A percentile compares a stretch with the other conserved stretches of the same genome.
These are phyloP conservation scores for Alternaria metachromatica DNA, from an alignment of 2,329 filamentous ascomycete species.

Conservation along the genomic window DNA sequence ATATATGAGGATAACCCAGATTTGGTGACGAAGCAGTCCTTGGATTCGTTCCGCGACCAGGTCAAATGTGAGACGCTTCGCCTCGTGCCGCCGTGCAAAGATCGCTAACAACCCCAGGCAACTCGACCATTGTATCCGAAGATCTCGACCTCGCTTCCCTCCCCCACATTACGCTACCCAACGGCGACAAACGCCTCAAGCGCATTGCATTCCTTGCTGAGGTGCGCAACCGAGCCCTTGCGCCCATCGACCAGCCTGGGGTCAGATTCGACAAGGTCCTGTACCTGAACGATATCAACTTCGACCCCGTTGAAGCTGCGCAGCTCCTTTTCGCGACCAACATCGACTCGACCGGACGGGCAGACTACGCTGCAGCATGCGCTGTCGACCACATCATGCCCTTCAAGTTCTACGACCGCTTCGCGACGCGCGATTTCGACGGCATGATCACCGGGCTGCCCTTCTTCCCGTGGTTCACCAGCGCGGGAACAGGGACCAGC, in stretches of 20 bases:
- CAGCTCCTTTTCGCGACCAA: slow-evolving; percentile 71
- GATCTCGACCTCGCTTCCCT: slow-evolving; percentile 64
- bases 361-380: slow-evolving; percentile 70
- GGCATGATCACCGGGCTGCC: slow-evolving; percentile 69
- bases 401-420: slow-evolving; percentile 75
- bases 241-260: slow-evolving; percentile 62
- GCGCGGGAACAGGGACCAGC: slow-evolving; percentile 57
- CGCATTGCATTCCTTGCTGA: slow-evolving; percentile 77
- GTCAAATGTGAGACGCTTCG: slow-evolving; percentile 50
- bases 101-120: slow-evolving; percentile 43
- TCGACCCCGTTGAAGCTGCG: slow-evolving; percentile 64
- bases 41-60: slow-evolving; percentile 60
- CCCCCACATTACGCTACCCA: slow-evolving; percentile 66
- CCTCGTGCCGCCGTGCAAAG: neutral
- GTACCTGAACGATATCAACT: slow-evolving; percentile 72
- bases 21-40: slow-evolving; percentile 60
- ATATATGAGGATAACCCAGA: slow-evolving; percentile 77
- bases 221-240: slow-evolving; percentile 73
- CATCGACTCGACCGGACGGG: slow-evolving; percentile 57
- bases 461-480: slow-evolving; percentile 72
- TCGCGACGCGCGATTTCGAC: slow-evolving; percentile 71
- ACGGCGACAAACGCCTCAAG: slow-evolving; percentile 69
- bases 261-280: slow-evolving; percentile 67
- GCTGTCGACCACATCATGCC: slow-evolving; percentile 73
- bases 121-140: slow-evolving; percentile 63